A percentile compares a stretch with the other conserved stretches of the same genome.
Conservation (phyloP, 805 yeast species). For the Ogataea angusta region DNA sequence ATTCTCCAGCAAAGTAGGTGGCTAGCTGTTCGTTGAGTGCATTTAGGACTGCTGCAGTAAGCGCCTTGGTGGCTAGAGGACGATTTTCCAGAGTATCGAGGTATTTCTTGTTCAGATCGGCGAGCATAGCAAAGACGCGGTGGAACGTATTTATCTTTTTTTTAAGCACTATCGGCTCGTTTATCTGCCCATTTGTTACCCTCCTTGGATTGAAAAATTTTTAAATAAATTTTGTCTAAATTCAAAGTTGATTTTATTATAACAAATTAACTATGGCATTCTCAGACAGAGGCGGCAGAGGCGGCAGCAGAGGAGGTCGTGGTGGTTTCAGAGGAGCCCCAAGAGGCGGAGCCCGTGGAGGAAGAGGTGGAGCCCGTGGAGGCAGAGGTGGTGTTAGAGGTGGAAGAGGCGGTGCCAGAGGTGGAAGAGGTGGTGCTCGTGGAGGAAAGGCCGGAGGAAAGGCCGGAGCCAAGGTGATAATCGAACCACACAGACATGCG, state of each 20-base stretch:
- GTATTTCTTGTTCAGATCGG: constrained; percentile 28
- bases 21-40: constrained; percentile 59
- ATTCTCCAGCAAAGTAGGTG: constrained; percentile 46
- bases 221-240: constrained; percentile 8
- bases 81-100: constrained; percentile 39
- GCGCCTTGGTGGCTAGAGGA: constrained; percentile 58
- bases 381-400: constrained; percentile 59
- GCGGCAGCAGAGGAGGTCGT: constrained; percentile 47
- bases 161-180: neutral
- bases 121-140: neutral
- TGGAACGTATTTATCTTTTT: neutral
- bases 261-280: constrained; percentile 51
- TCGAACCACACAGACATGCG: constrained; percentile 98
- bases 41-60: constrained; percentile 54
- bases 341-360: constrained; percentile 36
- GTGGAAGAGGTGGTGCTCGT: constrained; percentile 63
- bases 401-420: constrained; percentile 52
- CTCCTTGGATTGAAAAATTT: constrained; percentile 12
- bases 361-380: constrained; percentile 50
- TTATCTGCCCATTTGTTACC: constrained; percentile 4
- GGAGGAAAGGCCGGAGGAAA: constrained; percentile 70
- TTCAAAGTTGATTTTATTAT: constrained; percentile 11
- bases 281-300: constrained; percentile 43
- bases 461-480: constrained; percentile 94
- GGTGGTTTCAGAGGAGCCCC: constrained; percentile 36